Evolutionary conservation across 129 eudicot species (phyloP).

Genomic region (Cynara cardunculus): DNA sequence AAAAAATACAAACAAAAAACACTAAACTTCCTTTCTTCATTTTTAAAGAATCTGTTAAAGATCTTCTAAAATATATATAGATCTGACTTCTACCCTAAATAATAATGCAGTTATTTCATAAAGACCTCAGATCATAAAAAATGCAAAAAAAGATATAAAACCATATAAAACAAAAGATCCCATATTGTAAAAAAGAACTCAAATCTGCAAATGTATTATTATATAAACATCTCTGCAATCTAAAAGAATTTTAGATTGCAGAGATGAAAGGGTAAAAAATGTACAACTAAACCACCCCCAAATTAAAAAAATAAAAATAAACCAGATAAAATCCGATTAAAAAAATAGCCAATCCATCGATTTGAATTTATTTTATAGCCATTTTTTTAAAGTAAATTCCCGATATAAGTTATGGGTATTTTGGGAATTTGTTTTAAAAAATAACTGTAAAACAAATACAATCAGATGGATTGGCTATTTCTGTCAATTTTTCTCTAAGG

Average conservation of each 20-base stretch:
- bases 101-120: neutral
- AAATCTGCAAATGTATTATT: conserved; percentile 14
- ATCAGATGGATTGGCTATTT: too few relatives aligned
- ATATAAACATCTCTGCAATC: neutral
- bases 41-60: too few relatives aligned
- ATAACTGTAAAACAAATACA: too few relatives aligned
- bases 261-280: conserved; percentile 13
- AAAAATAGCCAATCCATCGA: too few relatives aligned
- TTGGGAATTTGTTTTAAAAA: too few relatives aligned
- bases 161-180: conserved; percentile 6
- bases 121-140: neutral
- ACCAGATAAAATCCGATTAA: conserved; percentile 9
- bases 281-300: conserved; percentile 31
- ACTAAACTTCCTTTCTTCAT: neutral
- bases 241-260: neutral
- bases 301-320: neutral
- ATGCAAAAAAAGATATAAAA: neutral
- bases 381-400: too few relatives aligned
- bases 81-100: neutral
- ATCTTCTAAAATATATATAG: too few relatives aligned
- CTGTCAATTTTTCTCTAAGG: neutral
- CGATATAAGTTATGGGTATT: too few relatives aligned
- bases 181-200: neutral
- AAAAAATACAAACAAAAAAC: neutral
- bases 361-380: too few relatives aligned